Conservation (phyloP, 2,329 filamentous ascomycete species). For the Clonostachys chloroleuca region DNA sequence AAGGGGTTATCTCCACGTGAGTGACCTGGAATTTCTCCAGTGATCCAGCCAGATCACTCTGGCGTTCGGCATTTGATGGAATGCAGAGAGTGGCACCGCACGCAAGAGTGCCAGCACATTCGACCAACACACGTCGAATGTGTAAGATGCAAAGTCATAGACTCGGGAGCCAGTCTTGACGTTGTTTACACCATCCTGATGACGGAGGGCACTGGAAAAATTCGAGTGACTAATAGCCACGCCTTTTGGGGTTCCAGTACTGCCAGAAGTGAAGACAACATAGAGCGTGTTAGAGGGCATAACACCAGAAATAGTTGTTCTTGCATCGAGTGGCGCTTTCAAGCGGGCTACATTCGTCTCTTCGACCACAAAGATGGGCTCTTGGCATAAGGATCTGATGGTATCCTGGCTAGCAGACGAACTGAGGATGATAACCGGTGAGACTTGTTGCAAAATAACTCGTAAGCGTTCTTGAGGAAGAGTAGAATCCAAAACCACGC, state of each 20-base stretch:
- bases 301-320: neutral
- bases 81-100: conserved; percentile 8
- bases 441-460: neutral
- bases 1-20: conserved; percentile 4
- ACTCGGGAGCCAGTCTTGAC: neutral
- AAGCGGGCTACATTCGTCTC: neutral
- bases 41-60: conserved; percentile 4
- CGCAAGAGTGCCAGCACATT: conserved; percentile 2
- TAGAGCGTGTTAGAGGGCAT: conserved; percentile 3
- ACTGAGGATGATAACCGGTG: neutral
- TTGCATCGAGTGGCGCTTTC: neutral
- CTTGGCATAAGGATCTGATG: neutral
- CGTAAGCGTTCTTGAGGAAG: conserved; percentile 1
- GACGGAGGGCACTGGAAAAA: conserved; percentile 2
- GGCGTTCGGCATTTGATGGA: conserved; percentile 6
- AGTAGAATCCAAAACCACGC: conserved; percentile 9
- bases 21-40: conserved; percentile 8
- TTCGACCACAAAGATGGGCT: neutral
- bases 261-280: conserved; percentile 14
- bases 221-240: conserved; percentile 8
- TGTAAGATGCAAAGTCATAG: conserved; percentile 6
- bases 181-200: neutral
- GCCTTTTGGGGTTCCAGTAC: conserved; percentile 14
- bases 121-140: conserved; percentile 7
- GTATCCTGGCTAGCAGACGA: no score